These are phyloP conservation scores for Claviceps africana DNA, from an alignment of 2,329 filamentous ascomycete species.

Conservation along the genomic window DNA sequence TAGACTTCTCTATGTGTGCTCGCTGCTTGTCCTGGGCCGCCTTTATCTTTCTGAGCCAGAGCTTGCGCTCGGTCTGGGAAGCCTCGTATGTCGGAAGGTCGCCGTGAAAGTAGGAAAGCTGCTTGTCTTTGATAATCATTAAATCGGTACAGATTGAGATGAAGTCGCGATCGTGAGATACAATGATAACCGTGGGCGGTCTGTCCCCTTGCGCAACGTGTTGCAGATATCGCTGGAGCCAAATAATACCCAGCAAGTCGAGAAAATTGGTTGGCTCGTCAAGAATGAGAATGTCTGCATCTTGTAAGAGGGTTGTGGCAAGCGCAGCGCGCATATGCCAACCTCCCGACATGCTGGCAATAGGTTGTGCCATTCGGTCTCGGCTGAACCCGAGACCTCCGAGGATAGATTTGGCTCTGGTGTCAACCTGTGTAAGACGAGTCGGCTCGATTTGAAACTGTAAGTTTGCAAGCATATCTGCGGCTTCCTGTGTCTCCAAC, in stretches of 20 bases:
- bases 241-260: constrained; percentile 70
- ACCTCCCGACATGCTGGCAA: constrained; percentile 59
- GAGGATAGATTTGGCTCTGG: constrained; percentile 51
- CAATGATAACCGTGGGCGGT: constrained; percentile 57
- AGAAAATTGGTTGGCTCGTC: constrained; percentile 84
- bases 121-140: constrained; percentile 59
- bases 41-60: constrained; percentile 60
- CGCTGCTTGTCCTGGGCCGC: constrained; percentile 71
- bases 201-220: constrained; percentile 35
- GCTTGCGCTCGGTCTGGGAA: constrained; percentile 51
- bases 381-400: constrained; percentile 59
- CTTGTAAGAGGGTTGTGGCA: constrained; percentile 53
- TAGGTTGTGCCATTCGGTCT: constrained; percentile 40
- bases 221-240: constrained; percentile 63
- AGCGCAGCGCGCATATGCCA: constrained; percentile 60
- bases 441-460: constrained; percentile 54
- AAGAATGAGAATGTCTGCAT: constrained; percentile 64
- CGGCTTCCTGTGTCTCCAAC: constrained; percentile 53
- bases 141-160: constrained; percentile 65
- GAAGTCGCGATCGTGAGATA: constrained; percentile 77
- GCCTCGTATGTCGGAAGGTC: constrained; percentile 59
- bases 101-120: constrained; percentile 60
- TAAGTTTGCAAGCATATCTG: constrained; percentile 54
- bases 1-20: constrained; percentile 66
- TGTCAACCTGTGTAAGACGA: constrained; percentile 49